Evolutionary conservation across 2,329 filamentous ascomycete species (phyloP), one percentile per base, ranked within the genome.

Genomic region (Arthrobotrys conoides): DNA sequence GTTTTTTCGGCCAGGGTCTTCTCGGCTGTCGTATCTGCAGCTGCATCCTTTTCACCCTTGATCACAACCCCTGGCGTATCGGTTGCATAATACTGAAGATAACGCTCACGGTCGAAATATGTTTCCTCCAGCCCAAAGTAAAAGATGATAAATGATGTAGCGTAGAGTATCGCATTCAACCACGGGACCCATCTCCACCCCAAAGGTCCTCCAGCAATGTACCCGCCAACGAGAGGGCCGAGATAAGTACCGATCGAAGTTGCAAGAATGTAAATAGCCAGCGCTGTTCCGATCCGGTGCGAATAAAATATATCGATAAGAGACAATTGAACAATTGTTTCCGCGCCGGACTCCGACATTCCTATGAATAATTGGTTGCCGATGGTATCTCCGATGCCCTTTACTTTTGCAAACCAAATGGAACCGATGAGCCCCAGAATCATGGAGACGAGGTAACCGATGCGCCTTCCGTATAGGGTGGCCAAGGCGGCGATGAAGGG

Each of bases 311-410:
- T 85, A 80, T 89, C 88, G 6, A 88, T 87, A 30, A 89, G 83
- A 0, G 87, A 88, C n/a, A 89, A 83, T 81, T 89, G 88, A 5
- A 88, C 88, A 33, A 87, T 86, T 0, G 88, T 88, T 82, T 89
- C 88, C 1, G 87, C 88, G 49, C 87, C 87, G 8, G 87, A 86
- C 82, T 89, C 88, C 3, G 88, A 89, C 1, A 87, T 87, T 16
- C 88, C 88, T 1, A 89, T 87, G 69, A 89, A 89, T 1, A 89
- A 84, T 81, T 89, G 88, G 57, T 87, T 87, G 85, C 87, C 88
- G 70, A 89, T 86, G 1, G 87, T 86, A 71, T 88, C 87, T 16
- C 83, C 82, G 0, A 84, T 84, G 22, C 81, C 85, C 61, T 85
- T 80, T 10, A 87, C 84, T 24, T 83, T 83, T 8, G 87, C 87